Evolutionary conservation across 2,329 filamentous ascomycete genomes (phyloP).

Genomic region (Aspergillus bombycis): DNA sequence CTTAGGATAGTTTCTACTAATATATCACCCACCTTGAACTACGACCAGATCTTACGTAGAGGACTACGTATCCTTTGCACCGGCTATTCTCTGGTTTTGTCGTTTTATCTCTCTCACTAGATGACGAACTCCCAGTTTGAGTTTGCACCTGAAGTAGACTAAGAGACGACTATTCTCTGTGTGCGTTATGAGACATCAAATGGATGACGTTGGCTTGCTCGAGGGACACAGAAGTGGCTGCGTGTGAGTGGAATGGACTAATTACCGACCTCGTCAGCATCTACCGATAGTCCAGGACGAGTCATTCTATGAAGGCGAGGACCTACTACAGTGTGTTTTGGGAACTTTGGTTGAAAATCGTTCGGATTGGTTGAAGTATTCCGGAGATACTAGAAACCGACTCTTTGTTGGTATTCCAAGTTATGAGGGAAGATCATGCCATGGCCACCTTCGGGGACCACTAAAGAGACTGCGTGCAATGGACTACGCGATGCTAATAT

Average conservation of each 20-base stretch:
- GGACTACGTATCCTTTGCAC: neutral
- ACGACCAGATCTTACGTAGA: neutral
- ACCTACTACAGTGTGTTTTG: neutral
- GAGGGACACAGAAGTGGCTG: neutral
- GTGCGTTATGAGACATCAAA: neutral
- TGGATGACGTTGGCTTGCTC: neutral
- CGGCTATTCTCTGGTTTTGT: neutral
- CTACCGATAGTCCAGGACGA: neutral
- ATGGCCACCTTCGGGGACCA: neutral
- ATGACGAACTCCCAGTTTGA: neutral
- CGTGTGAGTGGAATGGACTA: neutral
- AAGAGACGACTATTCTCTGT: neutral
- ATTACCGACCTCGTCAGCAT: neutral
- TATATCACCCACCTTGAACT: neutral
- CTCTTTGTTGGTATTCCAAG: too few relatives aligned
- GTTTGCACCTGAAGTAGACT: neutral
- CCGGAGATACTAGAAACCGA: too few relatives aligned
- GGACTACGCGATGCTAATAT: neutral
- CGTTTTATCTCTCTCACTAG: neutral
- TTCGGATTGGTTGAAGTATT: too few relatives aligned
- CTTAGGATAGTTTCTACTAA: neutral
- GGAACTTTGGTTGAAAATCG: neutral
- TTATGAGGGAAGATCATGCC: neutral
- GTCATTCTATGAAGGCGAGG: neutral
- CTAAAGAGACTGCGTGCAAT: neutral